phyloP scores from a whole-genome alignment of 2,329 filamentous ascomycete species.

The Ustilaginoidea virens region DNA sequence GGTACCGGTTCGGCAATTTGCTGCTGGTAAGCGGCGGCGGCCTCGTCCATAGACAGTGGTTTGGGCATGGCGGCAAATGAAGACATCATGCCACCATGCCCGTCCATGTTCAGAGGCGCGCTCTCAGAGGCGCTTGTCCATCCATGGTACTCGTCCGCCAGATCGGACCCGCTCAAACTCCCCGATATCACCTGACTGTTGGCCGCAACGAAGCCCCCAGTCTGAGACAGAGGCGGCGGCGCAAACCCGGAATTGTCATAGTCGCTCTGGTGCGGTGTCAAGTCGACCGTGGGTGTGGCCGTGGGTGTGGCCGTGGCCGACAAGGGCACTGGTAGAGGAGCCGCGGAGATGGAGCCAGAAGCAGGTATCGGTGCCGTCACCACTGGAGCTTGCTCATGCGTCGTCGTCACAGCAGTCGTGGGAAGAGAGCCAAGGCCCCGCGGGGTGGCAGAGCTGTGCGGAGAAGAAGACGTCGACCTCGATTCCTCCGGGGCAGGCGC shows the following conservation, averaged over 20 bases:
- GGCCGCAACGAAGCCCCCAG: neutral
- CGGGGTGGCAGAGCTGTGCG: neutral
- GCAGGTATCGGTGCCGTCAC: neutral
- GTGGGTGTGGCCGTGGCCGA: neutral
- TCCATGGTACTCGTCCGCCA: neutral
- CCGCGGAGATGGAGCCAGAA: too few species aligned
- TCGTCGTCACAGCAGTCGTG: neutral
- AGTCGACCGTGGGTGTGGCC: too few species aligned
- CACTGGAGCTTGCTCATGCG: neutral
- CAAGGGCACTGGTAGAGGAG: neutral
- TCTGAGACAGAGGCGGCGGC: neutral
- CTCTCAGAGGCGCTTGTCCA: conserved; percentile 2
- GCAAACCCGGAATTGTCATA: neutral
- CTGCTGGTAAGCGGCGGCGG: neutral
- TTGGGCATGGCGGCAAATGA: conserved; percentile 1
- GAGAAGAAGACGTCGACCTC: neutral
- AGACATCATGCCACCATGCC: conserved; percentile 1
- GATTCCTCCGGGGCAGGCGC: neutral
- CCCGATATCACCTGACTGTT: neutral
- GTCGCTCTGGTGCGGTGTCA: neutral
- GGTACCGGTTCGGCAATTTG: conserved; percentile 1
- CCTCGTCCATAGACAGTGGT: too few species aligned
- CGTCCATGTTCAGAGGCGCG: conserved; percentile 1
- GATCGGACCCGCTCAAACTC: neutral
- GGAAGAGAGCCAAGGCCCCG: neutral